These are phyloP conservation scores for Daldinia loculata DNA, from an alignment of 495 filamentous ascomycete species.

Conservation along the genomic window DNA sequence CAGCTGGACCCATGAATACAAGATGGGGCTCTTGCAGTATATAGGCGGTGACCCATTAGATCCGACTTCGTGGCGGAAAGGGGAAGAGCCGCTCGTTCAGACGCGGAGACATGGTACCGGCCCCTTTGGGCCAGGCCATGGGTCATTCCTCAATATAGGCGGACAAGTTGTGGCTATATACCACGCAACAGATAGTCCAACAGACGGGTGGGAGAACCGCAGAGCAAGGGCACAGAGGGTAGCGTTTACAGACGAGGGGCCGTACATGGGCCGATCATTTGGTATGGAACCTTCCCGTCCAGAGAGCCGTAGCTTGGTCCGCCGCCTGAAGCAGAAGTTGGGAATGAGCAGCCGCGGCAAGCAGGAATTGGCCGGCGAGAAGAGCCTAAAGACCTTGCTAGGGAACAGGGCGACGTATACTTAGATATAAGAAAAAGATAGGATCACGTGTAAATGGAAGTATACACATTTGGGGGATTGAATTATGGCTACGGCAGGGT, in stretches of 20 bases:
- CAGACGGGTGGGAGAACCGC: slow-evolving; percentile 45
- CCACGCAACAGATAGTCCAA: slow-evolving; percentile 44
- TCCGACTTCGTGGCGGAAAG: slow-evolving; percentile 42
- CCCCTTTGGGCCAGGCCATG: slow-evolving; percentile 45
- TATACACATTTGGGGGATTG: not conserved
- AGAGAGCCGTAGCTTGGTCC: slow-evolving; percentile 21
- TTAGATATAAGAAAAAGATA: not conserved
- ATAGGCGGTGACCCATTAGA: slow-evolving; percentile 44
- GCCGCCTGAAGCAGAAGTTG: slow-evolving; percentile 21
- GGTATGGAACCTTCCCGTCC: slow-evolving; percentile 8
- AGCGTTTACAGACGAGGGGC: slow-evolving; percentile 39
- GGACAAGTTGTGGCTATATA: slow-evolving; percentile 43
- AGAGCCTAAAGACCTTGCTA: slow-evolving; percentile 33
- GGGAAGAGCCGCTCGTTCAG: slow-evolving; percentile 42
- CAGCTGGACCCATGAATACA: slow-evolving; percentile 48
- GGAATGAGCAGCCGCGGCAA: slow-evolving; percentile 11
- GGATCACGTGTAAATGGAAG: not conserved
- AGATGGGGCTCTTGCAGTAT: slow-evolving; percentile 44
- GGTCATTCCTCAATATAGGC: slow-evolving; percentile 38
- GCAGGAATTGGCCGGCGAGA: slow-evolving; percentile 17
- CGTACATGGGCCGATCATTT: slow-evolving; percentile 45
- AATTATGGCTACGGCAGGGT: not conserved
- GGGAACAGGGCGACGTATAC: slow-evolving; percentile 17
- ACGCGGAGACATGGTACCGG: slow-evolving; percentile 24
- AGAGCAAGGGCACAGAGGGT: slow-evolving; percentile 43